Percentiles rank a stretch among this genome's conserved stretches.
phyloP scores from a whole-genome alignment of 2,329 filamentous ascomycete genomes.

The Cladosporium halotolerans region DNA sequence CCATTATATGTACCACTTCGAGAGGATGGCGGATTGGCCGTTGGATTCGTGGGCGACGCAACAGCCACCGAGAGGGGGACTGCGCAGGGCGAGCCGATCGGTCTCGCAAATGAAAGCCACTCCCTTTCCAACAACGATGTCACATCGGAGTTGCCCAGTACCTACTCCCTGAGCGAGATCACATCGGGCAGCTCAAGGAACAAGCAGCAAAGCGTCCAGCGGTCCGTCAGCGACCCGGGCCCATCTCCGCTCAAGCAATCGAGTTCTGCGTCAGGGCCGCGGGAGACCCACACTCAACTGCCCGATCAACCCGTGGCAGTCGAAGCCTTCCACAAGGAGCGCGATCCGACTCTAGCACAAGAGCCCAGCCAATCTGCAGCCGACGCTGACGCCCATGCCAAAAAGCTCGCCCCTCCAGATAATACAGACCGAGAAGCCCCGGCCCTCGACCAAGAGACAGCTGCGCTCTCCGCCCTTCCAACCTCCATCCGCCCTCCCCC shows the following conservation, averaged over 20 bases:
- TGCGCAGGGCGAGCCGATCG: no score
- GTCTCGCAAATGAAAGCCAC: background rate
- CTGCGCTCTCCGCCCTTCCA: background rate
- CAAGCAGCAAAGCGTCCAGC: slow-evolving; percentile 13
- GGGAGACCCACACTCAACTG: no score
- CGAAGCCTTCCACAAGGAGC: no score
- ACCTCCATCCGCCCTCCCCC: slow-evolving; percentile 19
- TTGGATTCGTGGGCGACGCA: background rate
- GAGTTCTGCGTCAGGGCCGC: no score
- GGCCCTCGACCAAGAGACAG: no score
- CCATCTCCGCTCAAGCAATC: slow-evolving; percentile 1
- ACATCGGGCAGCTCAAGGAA: slow-evolving; percentile 17
- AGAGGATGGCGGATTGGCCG: background rate
- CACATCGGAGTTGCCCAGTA: slow-evolving; percentile 30
- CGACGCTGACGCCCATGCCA: no score
- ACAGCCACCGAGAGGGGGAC: background rate
- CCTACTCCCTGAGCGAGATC: slow-evolving; percentile 29
- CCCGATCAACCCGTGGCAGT: no score
- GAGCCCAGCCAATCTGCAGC: no score
- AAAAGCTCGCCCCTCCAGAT: no score
- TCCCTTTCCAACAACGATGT: slow-evolving; percentile 8
- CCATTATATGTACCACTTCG: background rate
- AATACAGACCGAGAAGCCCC: no score
- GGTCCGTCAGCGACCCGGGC: slow-evolving; percentile 21
- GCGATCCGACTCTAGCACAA: no score